Evolutionary conservation across 106 monocot genomes (phyloP).

Genomic region (Amphibolis antarctica): DNA sequence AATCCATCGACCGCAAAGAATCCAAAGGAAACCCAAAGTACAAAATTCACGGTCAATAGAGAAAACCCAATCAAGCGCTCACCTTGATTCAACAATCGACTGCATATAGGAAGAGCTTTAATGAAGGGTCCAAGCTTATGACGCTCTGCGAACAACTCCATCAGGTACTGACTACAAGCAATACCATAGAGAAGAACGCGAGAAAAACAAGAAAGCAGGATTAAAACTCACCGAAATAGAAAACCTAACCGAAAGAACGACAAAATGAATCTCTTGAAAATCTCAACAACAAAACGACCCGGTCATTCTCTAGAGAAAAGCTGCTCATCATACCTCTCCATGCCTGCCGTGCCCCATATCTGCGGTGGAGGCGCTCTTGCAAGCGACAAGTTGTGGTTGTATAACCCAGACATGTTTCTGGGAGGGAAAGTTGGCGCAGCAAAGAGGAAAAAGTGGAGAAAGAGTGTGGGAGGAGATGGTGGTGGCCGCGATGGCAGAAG

Average conservation of each 20-base stretch:
- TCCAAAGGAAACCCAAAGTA: neutral
- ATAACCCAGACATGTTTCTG: conserved; percentile 67
- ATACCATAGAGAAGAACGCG: conserved; percentile 9
- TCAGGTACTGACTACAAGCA: conserved; percentile 74
- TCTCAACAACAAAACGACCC: neutral
- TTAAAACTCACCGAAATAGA: conserved; percentile 2
- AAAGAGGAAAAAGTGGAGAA: conserved; percentile 3
- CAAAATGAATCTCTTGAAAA: neutral
- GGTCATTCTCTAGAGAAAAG: neutral
- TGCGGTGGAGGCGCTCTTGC: conserved; percentile 70
- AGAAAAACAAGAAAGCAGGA: conserved; percentile 1
- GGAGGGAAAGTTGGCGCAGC: neutral
- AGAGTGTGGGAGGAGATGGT: neutral
- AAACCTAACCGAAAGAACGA: conserved; percentile 6
- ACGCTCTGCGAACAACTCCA: conserved; percentile 79
- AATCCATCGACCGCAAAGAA: neutral
- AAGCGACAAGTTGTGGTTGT: conserved; percentile 62
- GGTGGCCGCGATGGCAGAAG: neutral
- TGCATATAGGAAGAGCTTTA: conserved; percentile 92
- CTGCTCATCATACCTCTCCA: conserved; percentile 47
- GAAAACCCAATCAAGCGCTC: conserved; percentile 6
- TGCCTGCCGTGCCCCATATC: conserved; percentile 60
- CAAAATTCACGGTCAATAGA: neutral
- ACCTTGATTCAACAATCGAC: conserved; percentile 81
- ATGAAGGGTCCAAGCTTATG: conserved; percentile 94